Percentiles rank a stretch among this genome's conserved stretches.
phyloP scores from a whole-genome alignment of 148 eudicot genomes.

The Rhododendron ferrugineum region DNA sequence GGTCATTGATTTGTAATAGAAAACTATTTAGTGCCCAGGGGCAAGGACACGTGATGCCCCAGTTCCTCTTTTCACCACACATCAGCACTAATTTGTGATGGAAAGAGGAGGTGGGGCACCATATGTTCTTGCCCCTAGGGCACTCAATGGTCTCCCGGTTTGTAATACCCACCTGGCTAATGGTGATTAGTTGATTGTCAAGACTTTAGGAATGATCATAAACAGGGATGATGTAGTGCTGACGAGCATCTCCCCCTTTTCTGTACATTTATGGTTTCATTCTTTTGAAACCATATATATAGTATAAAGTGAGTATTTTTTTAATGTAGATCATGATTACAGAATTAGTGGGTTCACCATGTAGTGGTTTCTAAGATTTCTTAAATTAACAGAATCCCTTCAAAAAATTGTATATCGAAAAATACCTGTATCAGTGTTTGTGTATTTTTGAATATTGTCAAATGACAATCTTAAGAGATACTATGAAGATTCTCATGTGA shows the following conservation, averaged over 20 bases:
- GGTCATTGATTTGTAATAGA: not conserved
- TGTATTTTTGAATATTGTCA: not conserved
- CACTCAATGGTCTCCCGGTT: not conserved
- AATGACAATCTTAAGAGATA: not conserved
- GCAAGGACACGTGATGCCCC: no score
- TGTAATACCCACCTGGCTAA: not conserved
- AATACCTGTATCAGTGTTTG: not conserved
- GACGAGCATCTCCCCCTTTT: not conserved
- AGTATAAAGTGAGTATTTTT: not conserved
- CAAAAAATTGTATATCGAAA: not conserved
- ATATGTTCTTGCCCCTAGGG: not conserved
- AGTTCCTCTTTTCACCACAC: no score
- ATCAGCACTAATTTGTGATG: no score
- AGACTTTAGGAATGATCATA: not conserved
- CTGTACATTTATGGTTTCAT: not conserved
- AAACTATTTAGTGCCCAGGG: not conserved
- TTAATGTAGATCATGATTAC: not conserved
- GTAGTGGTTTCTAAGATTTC: not conserved
- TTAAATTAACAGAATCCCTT: not conserved
- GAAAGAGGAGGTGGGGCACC: not conserved
- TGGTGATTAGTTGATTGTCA: not conserved
- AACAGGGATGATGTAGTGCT: not conserved
- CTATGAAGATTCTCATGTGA: not conserved
- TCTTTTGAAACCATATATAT: not conserved
- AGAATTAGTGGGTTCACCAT: constrained; percentile 13